Conservation (phyloP, 176 grass and related monocot species). For the Microstegium vimineum region DNA sequence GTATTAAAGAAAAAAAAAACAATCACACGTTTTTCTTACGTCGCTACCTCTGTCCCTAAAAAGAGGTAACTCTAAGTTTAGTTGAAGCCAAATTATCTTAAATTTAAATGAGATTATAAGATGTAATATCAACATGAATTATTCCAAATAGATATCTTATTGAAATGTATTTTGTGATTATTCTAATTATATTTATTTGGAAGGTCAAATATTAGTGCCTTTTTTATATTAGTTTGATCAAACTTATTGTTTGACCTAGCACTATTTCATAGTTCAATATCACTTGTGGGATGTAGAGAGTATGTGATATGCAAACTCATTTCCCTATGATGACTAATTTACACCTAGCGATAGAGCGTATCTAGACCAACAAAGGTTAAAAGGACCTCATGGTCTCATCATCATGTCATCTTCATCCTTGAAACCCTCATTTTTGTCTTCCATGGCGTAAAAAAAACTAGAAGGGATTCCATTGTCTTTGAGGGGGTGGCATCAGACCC, state of each 20-base stretch:
- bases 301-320: neutral
- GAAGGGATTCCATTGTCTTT: too few relatives aligned
- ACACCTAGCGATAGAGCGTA: neutral
- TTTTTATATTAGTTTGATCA: neutral
- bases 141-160: neutral
- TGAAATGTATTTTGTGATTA: too few relatives aligned
- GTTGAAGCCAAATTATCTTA: neutral
- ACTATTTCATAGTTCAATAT: too few relatives aligned
- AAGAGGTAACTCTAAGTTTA: neutral
- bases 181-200: too few relatives aligned
- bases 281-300: rapidly evolving
- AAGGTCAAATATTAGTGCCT: too few relatives aligned
- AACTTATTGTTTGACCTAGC: neutral
- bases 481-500: too few relatives aligned
- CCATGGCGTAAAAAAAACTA: too few relatives aligned
- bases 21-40: too few relatives aligned
- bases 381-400: too few relatives aligned
- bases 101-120: neutral
- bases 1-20: neutral
- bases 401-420: neutral
- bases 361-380: too few relatives aligned
- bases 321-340: neutral
- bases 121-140: neutral
- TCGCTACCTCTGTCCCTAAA: neutral
- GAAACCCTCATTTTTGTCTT: neutral